Evolutionary conservation across 139 green algal genomes (phyloP).

Genomic region (Zygnema cylindricum): DNA sequence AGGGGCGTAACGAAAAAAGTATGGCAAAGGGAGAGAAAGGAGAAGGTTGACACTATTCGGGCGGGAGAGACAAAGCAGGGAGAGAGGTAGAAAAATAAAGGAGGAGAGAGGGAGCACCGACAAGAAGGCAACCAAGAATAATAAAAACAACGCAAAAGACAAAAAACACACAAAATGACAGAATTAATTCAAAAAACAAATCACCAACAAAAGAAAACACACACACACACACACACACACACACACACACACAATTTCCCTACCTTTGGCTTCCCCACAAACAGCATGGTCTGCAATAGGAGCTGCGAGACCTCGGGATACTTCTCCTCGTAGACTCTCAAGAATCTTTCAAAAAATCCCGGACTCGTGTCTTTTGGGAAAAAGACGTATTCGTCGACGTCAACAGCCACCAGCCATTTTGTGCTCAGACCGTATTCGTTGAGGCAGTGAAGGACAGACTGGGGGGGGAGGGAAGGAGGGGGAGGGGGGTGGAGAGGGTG

Average conservation of each 20-base stretch:
- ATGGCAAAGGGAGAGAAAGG: neutral
- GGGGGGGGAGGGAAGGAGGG: neutral
- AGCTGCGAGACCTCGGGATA: slow-evolving; percentile 24
- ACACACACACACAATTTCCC: too few relatives aligned
- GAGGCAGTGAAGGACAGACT: slow-evolving; percentile 20
- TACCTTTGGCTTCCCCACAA: slow-evolving; percentile 25
- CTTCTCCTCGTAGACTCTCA: slow-evolving; percentile 9
- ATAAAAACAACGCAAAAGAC: neutral
- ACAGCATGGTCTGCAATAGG: slow-evolving; percentile 42
- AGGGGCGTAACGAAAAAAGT: neutral
- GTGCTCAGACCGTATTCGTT: slow-evolving; percentile 15
- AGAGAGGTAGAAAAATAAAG: neutral
- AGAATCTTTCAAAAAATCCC: slow-evolving; percentile 26
- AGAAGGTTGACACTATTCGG: neutral
- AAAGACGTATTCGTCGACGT: slow-evolving; percentile 38
- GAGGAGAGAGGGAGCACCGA: neutral
- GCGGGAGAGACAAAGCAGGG: neutral
- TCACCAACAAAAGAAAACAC: neutral
- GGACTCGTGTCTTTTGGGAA: slow-evolving; percentile 3
- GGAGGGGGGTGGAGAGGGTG: neutral
- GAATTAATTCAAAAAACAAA: neutral
- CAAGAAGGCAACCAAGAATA: neutral
- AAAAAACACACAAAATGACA: neutral
- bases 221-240: too few relatives aligned
- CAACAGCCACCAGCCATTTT: slow-evolving; percentile 9